Conservation (phyloP, 2,329 filamentous ascomycete genomes). For the Pseudofabraea citricarpa region DNA sequence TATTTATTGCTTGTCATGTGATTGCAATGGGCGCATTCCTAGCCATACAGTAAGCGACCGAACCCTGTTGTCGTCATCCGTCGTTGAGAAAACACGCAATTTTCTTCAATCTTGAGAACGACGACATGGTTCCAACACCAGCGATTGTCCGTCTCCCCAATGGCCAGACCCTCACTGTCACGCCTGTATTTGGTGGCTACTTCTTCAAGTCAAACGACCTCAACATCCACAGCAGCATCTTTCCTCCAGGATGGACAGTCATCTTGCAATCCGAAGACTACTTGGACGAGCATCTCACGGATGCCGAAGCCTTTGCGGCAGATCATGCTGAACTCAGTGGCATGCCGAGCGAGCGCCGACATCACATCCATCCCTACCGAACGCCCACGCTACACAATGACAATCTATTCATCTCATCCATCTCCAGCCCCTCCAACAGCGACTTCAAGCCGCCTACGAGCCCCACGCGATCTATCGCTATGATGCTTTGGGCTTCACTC, state of each 20-base stretch:
- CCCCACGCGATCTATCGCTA: constrained; percentile 83
- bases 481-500: constrained; percentile 93
- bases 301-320: constrained; percentile 18
- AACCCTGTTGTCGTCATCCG: too few species aligned
- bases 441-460: constrained; percentile 78
- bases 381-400: constrained; percentile 74
- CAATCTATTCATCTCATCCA: constrained; percentile 84
- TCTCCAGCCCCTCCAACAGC: constrained; percentile 74
- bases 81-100: too few species aligned
- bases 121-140: too few species aligned
- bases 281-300: constrained; percentile 24
- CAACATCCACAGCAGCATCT: constrained; percentile 62
- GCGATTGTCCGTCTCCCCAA: constrained; percentile 85
- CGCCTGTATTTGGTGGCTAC: constrained; percentile 84
- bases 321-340: constrained; percentile 26
- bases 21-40: too few species aligned
- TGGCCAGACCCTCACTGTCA: constrained; percentile 76
- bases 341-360: constrained; percentile 23
- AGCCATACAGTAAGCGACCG: too few species aligned
- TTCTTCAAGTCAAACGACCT: constrained; percentile 83
- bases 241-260: constrained; percentile 86
- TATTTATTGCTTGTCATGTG: too few species aligned
- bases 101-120: too few species aligned
- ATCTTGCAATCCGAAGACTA: constrained; percentile 66
- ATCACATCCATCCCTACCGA: constrained; percentile 60